Conservation (phyloP, 2,329 filamentous ascomycete genomes). For the Boeremia exigua region DNA sequence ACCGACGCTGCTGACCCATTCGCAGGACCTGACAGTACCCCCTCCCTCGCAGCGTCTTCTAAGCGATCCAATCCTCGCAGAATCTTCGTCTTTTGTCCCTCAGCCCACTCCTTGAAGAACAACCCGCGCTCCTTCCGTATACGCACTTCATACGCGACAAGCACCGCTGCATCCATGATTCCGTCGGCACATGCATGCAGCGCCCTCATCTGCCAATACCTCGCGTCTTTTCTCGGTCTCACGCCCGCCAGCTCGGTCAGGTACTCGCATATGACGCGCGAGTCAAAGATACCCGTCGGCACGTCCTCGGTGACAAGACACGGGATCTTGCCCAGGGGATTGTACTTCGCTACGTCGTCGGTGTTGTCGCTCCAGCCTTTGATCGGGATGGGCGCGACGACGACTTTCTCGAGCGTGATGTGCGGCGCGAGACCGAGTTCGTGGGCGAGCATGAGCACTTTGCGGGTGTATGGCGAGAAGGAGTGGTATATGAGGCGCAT, state of each 20-base stretch:
- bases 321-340: constrained; percentile 42
- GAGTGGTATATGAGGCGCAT: constrained; percentile 44
- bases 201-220: constrained; percentile 30
- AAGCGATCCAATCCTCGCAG: constrained; percentile 32
- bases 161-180: constrained; percentile 38
- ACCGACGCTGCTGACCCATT: constrained; percentile 13
- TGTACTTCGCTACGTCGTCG: constrained; percentile 31
- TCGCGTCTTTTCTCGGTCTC: constrained; percentile 17
- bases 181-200: constrained; percentile 38
- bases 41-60: constrained; percentile 24
- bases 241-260: constrained; percentile 22
- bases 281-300: constrained; percentile 38
- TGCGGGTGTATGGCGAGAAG: constrained; percentile 35
- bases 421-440: constrained; percentile 32
- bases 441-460: constrained; percentile 38
- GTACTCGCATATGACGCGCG: constrained; percentile 39
- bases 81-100: constrained; percentile 39
- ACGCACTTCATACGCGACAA: constrained; percentile 35
- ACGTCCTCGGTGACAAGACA: constrained; percentile 34
- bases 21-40: constrained; percentile 18
- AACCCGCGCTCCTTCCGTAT: constrained; percentile 33
- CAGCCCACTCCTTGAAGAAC: constrained; percentile 36
- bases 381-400: constrained; percentile 37
- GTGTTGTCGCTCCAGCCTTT: constrained; percentile 42
- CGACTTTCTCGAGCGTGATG: constrained; percentile 38